A percentile compares a stretch with the other conserved stretches of the same genome.
These are phyloP conservation scores for Ceriops zippeliana DNA, from an alignment of 345 rosid species.

Conservation along the genomic window DNA sequence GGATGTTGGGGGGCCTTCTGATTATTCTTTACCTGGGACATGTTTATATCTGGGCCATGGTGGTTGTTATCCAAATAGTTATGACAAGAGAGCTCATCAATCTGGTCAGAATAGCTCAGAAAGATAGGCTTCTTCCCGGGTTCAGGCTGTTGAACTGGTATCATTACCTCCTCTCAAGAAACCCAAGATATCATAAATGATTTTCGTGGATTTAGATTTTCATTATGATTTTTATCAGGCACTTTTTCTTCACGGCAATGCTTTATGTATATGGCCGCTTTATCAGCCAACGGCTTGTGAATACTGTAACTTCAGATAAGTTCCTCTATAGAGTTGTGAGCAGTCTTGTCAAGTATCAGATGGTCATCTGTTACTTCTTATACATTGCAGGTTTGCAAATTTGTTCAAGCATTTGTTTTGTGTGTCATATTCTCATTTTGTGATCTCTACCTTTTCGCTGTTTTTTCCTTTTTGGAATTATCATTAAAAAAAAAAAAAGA, in stretches of 20 bases:
- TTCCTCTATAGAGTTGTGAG: conserved; percentile 19
- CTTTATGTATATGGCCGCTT: conserved; percentile 29
- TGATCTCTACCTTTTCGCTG: too few relatives aligned
- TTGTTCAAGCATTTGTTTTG: not conserved
- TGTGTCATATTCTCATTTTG: too few relatives aligned
- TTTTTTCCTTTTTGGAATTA: not conserved
- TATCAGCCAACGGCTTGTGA: conserved; percentile 28
- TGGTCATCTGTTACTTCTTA: conserved; percentile 26
- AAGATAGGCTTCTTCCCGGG: conserved; percentile 27
- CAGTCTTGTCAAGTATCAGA: conserved; percentile 23
- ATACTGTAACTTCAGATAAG: conserved; percentile 22
- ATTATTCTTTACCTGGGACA: conserved; percentile 26
- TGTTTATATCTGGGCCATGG: conserved; percentile 25
- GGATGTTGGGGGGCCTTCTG: conserved; percentile 28
- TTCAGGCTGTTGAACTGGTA: conserved; percentile 30
- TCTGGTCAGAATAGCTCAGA: conserved; percentile 28
- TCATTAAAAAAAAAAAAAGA: not conserved
- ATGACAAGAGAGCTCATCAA: conserved; percentile 26
- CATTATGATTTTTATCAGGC: not conserved
- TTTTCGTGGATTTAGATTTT: not conserved
- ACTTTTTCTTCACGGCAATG: conserved; percentile 29
- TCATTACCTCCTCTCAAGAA: not conserved
- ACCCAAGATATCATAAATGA: too few relatives aligned
- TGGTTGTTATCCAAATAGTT: conserved; percentile 28
- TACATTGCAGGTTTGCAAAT: conserved; percentile 25